Evolutionary conservation across 257 asterid species (phyloP), one percentile per base, ranked within the genome.

Genomic region (Nemophila menziesii): DNA sequence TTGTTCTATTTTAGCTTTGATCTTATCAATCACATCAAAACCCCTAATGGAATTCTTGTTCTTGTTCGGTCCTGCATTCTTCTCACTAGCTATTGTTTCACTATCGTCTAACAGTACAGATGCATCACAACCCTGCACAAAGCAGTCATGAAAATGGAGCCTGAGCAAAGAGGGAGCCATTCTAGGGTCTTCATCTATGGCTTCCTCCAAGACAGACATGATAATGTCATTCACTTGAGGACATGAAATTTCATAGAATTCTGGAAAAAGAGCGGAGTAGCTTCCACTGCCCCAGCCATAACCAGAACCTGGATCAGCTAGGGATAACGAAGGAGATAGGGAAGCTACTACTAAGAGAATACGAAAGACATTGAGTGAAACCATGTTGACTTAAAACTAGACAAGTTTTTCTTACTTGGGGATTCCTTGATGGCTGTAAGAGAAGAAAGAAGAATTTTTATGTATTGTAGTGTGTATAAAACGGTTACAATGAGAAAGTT

Each of bases 121-220:
- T 40, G 85, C 93, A 58, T 85, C 93, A 27, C 95, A 85, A 0
- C 93, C 92, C 90, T 60, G 84, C 39, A 54, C 86, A 43, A 80
- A 80, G 39, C 93, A 77, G 67, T 80, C 92, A 33, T 80, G 86
- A 56, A 80, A 77, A 26, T 71, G 87, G 49, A 77, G 81, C 55
- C 84, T 64, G 27, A 82, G 73, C 38, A 86, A 56, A 58, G 96
- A 77, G 17, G 96, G 94, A 24, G 93, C 85, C 71, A 71, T 66
- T 42, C 93, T 72, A 16, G 85, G 52, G 49, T 86, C 92, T 39
- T 67, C 44, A 7, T 70, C 52, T 52, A 77, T 67, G 43, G 85
- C 74, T 39, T 70, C 66, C 68, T 77, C 87, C 38, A 86, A 54
- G 34, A 86, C 92, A 14, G 77, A 66, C 86, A 68, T 77, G 71